These are phyloP conservation scores for Coemansia sp. DNA, from an alignment of 192 early-diverging fungal genomes.

Conservation along the genomic window DNA sequence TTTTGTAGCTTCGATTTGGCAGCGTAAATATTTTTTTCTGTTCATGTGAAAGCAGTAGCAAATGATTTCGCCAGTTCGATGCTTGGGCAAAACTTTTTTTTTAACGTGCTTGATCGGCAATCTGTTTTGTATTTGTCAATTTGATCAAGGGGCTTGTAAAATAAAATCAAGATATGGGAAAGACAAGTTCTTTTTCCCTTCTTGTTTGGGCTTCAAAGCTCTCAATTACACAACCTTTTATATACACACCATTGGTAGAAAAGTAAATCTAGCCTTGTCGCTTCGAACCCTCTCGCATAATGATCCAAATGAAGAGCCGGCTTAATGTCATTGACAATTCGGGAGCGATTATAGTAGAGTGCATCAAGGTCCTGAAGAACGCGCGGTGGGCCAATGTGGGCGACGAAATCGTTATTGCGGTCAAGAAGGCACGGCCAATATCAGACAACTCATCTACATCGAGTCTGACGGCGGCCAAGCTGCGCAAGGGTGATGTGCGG, in stretches of 20 bases:
- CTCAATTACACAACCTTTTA: too few species aligned
- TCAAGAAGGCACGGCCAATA: constrained; percentile 87
- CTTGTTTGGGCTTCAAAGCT: too few species aligned
- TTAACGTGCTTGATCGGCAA: too few species aligned
- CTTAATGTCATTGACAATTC: constrained; percentile 98
- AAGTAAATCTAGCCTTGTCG: not conserved
- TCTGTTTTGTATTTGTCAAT: too few species aligned
- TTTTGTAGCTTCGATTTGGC: too few species aligned
- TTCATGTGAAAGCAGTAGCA: too few species aligned
- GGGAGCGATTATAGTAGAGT: constrained; percentile 90
- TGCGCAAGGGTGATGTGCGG: constrained; percentile 93
- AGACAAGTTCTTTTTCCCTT: too few species aligned
- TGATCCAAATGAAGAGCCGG: constrained; percentile 81
- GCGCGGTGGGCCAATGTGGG: constrained; percentile 75
- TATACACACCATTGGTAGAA: not conserved
- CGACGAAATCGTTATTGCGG: constrained; percentile 94
- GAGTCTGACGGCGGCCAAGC: constrained; percentile 65
- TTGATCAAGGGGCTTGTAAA: too few species aligned
- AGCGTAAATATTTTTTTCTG: too few species aligned
- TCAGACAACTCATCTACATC: constrained; percentile 56
- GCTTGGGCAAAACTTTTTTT: too few species aligned
- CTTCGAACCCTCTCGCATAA: constrained; percentile 18
- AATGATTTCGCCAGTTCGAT: too few species aligned
- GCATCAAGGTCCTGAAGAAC: constrained; percentile 88
- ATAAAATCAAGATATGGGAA: too few species aligned